Base-by-base conservation (phyloP, 1,284 basidiomycete genomes). In the Athelia sp. region DNA sequence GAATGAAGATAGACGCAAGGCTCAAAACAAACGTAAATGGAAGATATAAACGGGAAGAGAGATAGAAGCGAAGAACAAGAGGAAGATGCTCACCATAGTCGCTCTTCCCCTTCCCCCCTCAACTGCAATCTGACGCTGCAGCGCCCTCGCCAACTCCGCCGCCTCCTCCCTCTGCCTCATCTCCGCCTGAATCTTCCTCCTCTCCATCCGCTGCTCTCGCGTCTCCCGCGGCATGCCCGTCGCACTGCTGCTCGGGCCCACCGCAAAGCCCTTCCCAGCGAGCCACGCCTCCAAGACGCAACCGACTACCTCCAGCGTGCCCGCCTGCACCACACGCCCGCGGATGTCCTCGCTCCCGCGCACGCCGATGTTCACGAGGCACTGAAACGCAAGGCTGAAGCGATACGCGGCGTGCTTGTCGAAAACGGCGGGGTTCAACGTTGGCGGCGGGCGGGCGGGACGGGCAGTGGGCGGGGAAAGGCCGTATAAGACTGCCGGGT, bases 361-460 rank as follows among this genome's bases (percentile, higher is more conserved):
- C 0, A 99, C 95, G 43, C 97, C 96, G 58, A 99, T 94, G 68
- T 99, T 98, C 58, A 97, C 94, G 43, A 98, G 87, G 63, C 93
- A 98, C 63, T 98, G 95, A 64, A 99, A 97, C 0, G 96, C 96
- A 47, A 96, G 81, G 0, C 85, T 87, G 64, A 96, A 96, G 10
- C 89, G 81, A 55, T 91, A 87, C 0, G 90, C 87, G 36, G 90
- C 86, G 58, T 90, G 86, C 54, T 89, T 90, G 68, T 94, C 90
- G 56, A 84, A 88, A 2, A 69, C 68, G 50, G 76, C 77, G 2
- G 87, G 87, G 58, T 84, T 86, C 45, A 87, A 75, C 0, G 75
- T 78, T 0, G 84, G 83, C 32, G 65, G 53, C 3, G 73, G 71
- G 55, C 80, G 81, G 3, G 75, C 68, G 0, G 77, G 75, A 24